phyloP scores from a whole-genome alignment of 192 early-diverging fungal species.

The Coemansia sp. region DNA sequence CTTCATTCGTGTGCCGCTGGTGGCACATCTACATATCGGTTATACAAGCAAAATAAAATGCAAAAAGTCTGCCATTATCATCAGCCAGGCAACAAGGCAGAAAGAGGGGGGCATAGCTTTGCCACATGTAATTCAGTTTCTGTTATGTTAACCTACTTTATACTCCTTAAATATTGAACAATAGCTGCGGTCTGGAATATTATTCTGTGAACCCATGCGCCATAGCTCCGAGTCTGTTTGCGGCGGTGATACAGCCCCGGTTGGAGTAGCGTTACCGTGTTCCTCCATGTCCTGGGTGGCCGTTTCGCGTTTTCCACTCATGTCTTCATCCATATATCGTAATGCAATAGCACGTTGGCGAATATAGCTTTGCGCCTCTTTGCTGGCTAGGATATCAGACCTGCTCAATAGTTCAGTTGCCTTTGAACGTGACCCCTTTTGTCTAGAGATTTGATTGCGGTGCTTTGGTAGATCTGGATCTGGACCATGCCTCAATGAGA shows the following conservation, averaged over 20 bases:
- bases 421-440: conserved; percentile 5
- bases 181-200: conserved; percentile 12
- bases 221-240: conserved; percentile 11
- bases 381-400: conserved; percentile 36
- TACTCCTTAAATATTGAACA: conserved; percentile 38
- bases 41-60: conserved; percentile 2
- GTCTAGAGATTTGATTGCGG: conserved; percentile 7
- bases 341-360: conserved; percentile 34
- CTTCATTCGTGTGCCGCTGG: conserved; percentile 7
- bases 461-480: background rate
- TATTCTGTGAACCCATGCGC: conserved; percentile 16
- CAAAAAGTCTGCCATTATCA: background rate
- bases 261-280: background rate
- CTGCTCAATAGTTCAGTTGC: conserved; percentile 7
- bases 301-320: conserved; percentile 19
- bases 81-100: background rate
- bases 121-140: background rate
- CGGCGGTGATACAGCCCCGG: background rate
- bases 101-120: background rate
- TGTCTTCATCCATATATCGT: conserved; percentile 29
- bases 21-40: conserved; percentile 18
- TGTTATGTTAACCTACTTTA: conserved; percentile 17
- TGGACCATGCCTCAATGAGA: conserved; percentile 26
- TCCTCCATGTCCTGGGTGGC: background rate
- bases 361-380: conserved; percentile 41